A percentile compares a stretch with the other conserved stretches of the same genome.
Conservation (phyloP, 106 monocot species). For the Xerophyta viscosa region DNA sequence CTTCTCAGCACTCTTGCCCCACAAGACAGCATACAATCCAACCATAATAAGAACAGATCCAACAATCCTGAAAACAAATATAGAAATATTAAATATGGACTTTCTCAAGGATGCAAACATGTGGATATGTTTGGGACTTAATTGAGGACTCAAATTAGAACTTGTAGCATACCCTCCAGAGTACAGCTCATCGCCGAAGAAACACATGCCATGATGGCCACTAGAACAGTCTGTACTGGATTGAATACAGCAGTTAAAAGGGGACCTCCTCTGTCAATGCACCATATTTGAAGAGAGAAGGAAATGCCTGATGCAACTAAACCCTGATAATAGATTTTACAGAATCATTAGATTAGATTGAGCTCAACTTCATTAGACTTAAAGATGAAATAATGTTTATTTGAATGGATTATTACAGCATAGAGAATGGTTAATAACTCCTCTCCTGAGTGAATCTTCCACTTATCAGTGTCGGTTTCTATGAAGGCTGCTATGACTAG, state of each 20-base stretch:
- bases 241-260: conserved; percentile 74
- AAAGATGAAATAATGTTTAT: background rate
- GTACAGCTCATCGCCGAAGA: conserved; percentile 75
- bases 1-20: conserved; percentile 80
- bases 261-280: conserved; percentile 86
- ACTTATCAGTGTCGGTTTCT: conserved; percentile 45
- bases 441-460: conserved; percentile 53
- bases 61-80: conserved; percentile 42
- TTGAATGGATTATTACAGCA: conserved; percentile 38
- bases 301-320: conserved; percentile 78
- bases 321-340: conserved; percentile 28
- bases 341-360: too few relatives aligned
- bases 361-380: background rate
- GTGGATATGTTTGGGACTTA: background rate
- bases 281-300: conserved; percentile 87
- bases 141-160: too few relatives aligned
- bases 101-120: too few relatives aligned
- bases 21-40: conserved; percentile 74
- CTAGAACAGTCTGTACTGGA: conserved; percentile 72
- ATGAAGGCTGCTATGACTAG: conserved; percentile 53
- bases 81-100: too few relatives aligned
- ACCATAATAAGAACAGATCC: conserved; percentile 65
- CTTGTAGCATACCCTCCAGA: conserved; percentile 51
- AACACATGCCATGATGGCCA: conserved; percentile 66
- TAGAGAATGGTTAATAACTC: conserved; percentile 78